phyloP scores from a whole-genome alignment of 495 filamentous ascomycete species.

The Penicillium daleae region DNA sequence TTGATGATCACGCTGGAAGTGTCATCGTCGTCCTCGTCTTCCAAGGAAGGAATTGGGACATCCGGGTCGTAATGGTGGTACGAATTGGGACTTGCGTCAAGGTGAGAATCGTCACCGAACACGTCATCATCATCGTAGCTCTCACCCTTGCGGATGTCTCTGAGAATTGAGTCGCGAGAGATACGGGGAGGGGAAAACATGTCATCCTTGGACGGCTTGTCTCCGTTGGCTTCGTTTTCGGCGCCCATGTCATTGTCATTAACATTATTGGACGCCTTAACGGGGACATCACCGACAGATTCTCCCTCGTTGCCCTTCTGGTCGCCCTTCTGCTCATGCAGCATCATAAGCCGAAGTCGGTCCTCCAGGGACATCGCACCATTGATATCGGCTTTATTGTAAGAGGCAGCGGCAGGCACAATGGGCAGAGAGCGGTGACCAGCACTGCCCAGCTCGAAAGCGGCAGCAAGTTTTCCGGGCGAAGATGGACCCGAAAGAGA shows the following conservation, averaged over 20 bases:
- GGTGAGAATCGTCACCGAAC: constrained; percentile 60
- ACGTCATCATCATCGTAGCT: constrained; percentile 60
- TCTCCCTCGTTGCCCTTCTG: constrained; percentile 8
- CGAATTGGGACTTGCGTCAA: constrained; percentile 55
- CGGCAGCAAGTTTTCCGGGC: constrained; percentile 57
- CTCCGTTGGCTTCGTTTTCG: background rate
- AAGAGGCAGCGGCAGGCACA: constrained; percentile 63
- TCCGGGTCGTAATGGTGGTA: constrained; percentile 75
- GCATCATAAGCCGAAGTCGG: constrained; percentile 79
- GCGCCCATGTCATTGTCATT: background rate
- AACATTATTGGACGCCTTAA: background rate
- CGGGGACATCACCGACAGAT: background rate
- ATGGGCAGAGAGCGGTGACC: constrained; percentile 66
- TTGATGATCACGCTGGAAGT: constrained; percentile 69
- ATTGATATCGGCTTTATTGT: constrained; percentile 71
- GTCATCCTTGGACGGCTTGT: constrained; percentile 17
- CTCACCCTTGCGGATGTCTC: constrained; percentile 79
- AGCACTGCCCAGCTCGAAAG: constrained; percentile 64
- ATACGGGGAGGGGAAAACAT: constrained; percentile 67
- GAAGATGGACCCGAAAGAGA: constrained; percentile 46
- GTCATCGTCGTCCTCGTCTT: constrained; percentile 60
- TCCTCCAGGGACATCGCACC: constrained; percentile 80
- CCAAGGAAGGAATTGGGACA: constrained; percentile 77
- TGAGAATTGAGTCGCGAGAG: constrained; percentile 89
- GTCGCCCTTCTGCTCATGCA: constrained; percentile 58